Evolutionary conservation across 768 basidiomycete species (phyloP).

Genomic region (Boletellus ananas): DNA sequence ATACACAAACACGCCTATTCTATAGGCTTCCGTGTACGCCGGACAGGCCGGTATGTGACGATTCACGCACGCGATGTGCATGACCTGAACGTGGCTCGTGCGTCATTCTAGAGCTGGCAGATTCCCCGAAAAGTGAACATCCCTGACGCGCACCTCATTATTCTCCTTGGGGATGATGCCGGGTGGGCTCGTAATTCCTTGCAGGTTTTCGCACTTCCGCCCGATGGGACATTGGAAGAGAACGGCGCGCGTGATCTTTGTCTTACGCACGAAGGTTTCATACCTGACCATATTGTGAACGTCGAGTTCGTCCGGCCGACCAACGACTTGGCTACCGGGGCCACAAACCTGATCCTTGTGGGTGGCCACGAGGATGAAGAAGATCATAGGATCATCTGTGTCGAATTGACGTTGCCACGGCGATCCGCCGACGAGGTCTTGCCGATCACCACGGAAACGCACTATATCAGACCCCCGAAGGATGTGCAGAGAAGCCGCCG

Average conservation of each 20-base stretch:
- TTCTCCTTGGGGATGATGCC: not conserved
- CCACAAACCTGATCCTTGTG: not conserved
- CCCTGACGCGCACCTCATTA: not conserved
- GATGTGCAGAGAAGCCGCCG: not conserved
- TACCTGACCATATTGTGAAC: fast-evolving
- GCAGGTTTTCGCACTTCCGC: not conserved
- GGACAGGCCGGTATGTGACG: not conserved
- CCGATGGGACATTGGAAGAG: not conserved
- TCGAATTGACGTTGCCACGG: not conserved
- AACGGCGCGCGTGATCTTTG: not conserved
- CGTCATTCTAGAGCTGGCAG: no score
- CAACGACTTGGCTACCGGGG: not conserved
- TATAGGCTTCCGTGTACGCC: not conserved
- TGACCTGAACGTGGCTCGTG: no score
- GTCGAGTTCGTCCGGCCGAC: not conserved
- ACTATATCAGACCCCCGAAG: not conserved
- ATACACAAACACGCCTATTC: not conserved
- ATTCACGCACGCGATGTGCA: no score
- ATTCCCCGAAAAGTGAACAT: no score
- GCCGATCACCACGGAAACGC: not conserved
- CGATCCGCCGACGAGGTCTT: not conserved
- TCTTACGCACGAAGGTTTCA: not conserved
- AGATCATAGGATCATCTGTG: not conserved
- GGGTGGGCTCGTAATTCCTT: not conserved
- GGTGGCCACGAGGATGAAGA: no score